Base-by-base conservation (phyloP, 495 filamentous ascomycete species). In the Penicillium steckii region DNA sequence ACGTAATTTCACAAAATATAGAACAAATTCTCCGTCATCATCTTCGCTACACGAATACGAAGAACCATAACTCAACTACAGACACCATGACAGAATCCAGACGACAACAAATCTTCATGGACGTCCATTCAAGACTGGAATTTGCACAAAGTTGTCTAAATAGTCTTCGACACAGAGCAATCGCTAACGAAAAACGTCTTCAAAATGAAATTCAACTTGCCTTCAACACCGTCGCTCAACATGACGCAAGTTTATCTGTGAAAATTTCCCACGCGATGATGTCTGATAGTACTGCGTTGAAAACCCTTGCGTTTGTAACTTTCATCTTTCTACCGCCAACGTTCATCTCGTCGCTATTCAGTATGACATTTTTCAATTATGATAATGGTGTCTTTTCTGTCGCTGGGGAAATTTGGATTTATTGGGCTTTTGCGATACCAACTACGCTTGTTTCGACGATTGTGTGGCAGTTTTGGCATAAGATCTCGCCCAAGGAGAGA, bases 141-240 rank as follows among this genome's bases (percentile, higher is more conserved):
- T 57, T 58, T 15, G 42, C 37, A 8, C 52, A 53, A 46, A 51
- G 49, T 15, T 57, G 45, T 44, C 60, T 79, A 18, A 57, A 57
- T 26, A 74, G 70, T 50, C 52, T 76, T 15, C 60, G 63, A 9
- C 55, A 61, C 30, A 66, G 76, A 10, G 69, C 74, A 4, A 54
- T 53, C 6, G 65, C 75, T 0, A 79, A 75, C 44, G 60, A 71
- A 42, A 68, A 67, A 45, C 52, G 73, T 37, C 37, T 75, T 12
- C 53, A 54, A 4, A 78, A 78, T 53, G 75, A 80, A 60, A 79
- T 78, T 13, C 62, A 72, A 32, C 69, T 79, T 21, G 60, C 66
- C 8, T 61, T 49, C 32, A 46, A 76, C 46, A 66, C 53, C 2
- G 66, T 77, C 22, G 61, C 73, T 7, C 72, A 71, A 46, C 56